These are phyloP conservation scores for Pichia sp. DNA, from an alignment of 1,139 yeast species.

Conservation along the genomic window DNA sequence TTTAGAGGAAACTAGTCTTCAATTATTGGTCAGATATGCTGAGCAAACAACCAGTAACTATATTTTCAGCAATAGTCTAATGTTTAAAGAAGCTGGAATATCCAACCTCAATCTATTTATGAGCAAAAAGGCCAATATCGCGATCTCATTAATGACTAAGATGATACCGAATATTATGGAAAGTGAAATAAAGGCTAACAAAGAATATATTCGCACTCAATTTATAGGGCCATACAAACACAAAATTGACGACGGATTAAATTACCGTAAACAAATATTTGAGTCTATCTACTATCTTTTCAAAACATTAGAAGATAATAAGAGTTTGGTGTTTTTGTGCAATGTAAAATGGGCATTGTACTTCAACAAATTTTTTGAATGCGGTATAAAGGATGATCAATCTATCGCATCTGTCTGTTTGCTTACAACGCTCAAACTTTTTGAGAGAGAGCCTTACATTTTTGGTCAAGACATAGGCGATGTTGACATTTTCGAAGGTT, in stretches of 20 bases:
- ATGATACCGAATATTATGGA: constrained; percentile 51
- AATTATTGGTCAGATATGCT: constrained; percentile 21
- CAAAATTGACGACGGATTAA: constrained; percentile 74
- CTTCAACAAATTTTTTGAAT: constrained; percentile 34
- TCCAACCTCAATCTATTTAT: constrained; percentile 58
- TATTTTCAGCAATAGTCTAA: constrained; percentile 32
- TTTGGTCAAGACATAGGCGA: constrained; percentile 16
- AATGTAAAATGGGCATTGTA: constrained; percentile 29
- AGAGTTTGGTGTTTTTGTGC: constrained; percentile 24
- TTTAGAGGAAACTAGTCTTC: constrained; percentile 11
- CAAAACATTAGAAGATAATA: constrained; percentile 31
- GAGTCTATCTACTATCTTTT: constrained; percentile 61
- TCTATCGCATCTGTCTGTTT: constrained; percentile 41
- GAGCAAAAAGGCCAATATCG: constrained; percentile 51
- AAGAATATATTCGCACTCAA: constrained; percentile 57
- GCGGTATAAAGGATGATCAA: constrained; percentile 42
- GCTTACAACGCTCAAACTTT: constrained; percentile 37
- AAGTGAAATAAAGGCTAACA: constrained; percentile 51
- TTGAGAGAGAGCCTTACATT: constrained; percentile 24
- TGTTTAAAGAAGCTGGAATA: constrained; percentile 53
- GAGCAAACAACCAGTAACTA: constrained; percentile 23
- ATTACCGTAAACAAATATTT: constrained; percentile 66
- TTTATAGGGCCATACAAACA: constrained; percentile 89
- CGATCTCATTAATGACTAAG: constrained; percentile 46
- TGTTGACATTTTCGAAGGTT: constrained; percentile 20